A percentile compares a stretch with the other conserved stretches of the same genome.
phyloP scores from a whole-genome alignment of 2,329 filamentous ascomycete genomes.

The Clarireedia monteithiana region DNA sequence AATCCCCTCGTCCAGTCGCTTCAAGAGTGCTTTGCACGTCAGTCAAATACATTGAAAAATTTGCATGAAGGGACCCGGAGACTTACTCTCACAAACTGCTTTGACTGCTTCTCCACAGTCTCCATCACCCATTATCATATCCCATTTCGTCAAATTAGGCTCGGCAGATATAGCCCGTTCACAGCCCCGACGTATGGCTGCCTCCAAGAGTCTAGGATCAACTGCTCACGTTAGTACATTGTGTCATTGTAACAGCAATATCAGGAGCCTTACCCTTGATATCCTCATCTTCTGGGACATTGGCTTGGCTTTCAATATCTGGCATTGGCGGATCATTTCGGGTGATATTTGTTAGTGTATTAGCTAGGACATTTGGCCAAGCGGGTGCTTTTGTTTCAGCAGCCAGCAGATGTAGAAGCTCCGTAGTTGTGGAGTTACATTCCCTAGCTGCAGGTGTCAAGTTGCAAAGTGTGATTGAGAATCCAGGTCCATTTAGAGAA shows the following conservation, averaged over 20 bases:
- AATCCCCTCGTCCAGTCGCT: too few relatives aligned
- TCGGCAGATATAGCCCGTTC: conserved; percentile 35
- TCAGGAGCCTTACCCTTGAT: too few relatives aligned
- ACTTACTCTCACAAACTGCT: conserved; percentile 22
- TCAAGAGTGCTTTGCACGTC: too few relatives aligned
- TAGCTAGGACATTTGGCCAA: conserved; percentile 24
- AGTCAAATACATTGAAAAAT: too few relatives aligned
- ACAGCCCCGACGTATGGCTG: conserved; percentile 21
- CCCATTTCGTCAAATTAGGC: conserved; percentile 45
- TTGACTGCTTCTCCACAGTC: conserved; percentile 30
- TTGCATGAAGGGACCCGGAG: conserved; percentile 20
- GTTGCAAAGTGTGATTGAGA: conserved; percentile 47
- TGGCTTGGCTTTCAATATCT: background rate
- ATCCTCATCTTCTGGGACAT: too few relatives aligned
- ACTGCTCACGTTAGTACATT: too few relatives aligned
- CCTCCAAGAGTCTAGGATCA: too few relatives aligned
- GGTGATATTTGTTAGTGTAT: conserved; percentile 17
- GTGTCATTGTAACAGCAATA: too few relatives aligned
- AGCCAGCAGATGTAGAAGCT: conserved; percentile 33
- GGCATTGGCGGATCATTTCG: background rate
- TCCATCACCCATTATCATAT: conserved; percentile 32
- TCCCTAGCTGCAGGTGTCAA: conserved; percentile 32
- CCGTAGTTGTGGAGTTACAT: conserved; percentile 10
- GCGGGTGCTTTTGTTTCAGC: conserved; percentile 39
- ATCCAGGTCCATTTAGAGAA: conserved; percentile 47